A percentile compares a stretch with the other conserved stretches of the same genome.
Conservation (phyloP, 495 filamentous ascomycete genomes). For the Platismatia glauca region DNA sequence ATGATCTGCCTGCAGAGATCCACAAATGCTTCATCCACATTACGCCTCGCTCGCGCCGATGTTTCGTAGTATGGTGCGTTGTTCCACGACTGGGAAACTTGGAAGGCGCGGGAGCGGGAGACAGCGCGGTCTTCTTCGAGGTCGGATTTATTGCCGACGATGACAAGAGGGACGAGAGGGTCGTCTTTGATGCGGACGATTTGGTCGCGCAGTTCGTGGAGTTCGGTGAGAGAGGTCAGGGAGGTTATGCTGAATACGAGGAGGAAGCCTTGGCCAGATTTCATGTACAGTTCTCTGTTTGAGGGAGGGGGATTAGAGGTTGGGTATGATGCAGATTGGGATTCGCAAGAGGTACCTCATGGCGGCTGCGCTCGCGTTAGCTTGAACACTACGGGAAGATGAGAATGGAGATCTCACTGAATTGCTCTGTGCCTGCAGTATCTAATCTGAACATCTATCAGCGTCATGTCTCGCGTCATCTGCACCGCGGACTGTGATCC, state of each 20-base stretch:
- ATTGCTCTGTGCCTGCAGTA: constrained; percentile 96
- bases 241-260: constrained; percentile 96
- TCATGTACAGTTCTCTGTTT: constrained; percentile 81
- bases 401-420: constrained; percentile 38
- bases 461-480: not conserved
- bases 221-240: constrained; percentile 72
- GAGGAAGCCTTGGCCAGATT: constrained; percentile 90
- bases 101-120: constrained; percentile 71
- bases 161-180: constrained; percentile 81
- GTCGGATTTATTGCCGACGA: constrained; percentile 96
- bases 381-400: not conserved
- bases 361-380: constrained; percentile 18
- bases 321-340: constrained; percentile 11
- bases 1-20: constrained; percentile 92
- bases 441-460: constrained; percentile 55
- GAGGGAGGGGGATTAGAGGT: constrained; percentile 3
- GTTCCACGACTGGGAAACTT: constrained; percentile 81
- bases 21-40: constrained; percentile 92
- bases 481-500: constrained; percentile 18
- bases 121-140: constrained; percentile 86
- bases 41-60: constrained; percentile 70
- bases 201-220: constrained; percentile 83
- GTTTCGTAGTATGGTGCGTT: constrained; percentile 93
- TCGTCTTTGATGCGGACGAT: constrained; percentile 97
- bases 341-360: constrained; percentile 19